Evolutionary conservation across 2,329 filamentous ascomycete species (phyloP).

Genomic region (Penicillium sp.): DNA sequence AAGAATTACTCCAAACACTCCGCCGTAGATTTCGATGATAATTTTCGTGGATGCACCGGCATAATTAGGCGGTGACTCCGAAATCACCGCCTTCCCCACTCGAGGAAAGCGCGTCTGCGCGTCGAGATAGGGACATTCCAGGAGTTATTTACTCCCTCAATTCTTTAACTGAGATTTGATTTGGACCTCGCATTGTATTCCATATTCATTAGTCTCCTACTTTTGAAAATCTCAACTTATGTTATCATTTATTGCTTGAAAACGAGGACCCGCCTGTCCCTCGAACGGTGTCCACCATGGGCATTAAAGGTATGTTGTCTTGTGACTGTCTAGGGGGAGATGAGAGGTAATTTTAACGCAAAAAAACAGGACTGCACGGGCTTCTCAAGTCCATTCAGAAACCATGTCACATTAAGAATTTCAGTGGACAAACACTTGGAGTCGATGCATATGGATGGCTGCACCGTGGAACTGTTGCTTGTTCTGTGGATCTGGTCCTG

Average conservation of each 20-base stretch:
- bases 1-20: constrained; percentile 3
- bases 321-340: constrained; percentile 2
- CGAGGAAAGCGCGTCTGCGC: constrained; percentile 34
- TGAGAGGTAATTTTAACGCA: constrained; percentile 6
- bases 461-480: constrained; percentile 86
- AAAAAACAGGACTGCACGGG: constrained; percentile 70
- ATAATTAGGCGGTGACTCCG: constrained; percentile 36
- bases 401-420: constrained; percentile 81
- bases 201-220: constrained; percentile 7
- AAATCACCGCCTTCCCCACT: constrained; percentile 23
- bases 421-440: constrained; percentile 82
- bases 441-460: constrained; percentile 98
- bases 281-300: constrained; percentile 40
- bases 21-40: constrained; percentile 7
- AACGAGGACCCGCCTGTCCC: constrained; percentile 31
- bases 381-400: constrained; percentile 96
- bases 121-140: constrained; percentile 38
- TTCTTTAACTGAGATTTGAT: constrained; percentile 9
- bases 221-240: constrained; percentile 15
- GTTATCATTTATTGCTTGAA: constrained; percentile 27
- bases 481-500: constrained; percentile 85
- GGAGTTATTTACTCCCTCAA: constrained; percentile 20
- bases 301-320: constrained; percentile 44
- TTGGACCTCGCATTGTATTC: constrained; percentile 7
- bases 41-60: constrained; percentile 32